These are phyloP conservation scores for Naganishia onofrii DNA, from an alignment of 768 basidiomycete genomes.

Conservation along the genomic window DNA sequence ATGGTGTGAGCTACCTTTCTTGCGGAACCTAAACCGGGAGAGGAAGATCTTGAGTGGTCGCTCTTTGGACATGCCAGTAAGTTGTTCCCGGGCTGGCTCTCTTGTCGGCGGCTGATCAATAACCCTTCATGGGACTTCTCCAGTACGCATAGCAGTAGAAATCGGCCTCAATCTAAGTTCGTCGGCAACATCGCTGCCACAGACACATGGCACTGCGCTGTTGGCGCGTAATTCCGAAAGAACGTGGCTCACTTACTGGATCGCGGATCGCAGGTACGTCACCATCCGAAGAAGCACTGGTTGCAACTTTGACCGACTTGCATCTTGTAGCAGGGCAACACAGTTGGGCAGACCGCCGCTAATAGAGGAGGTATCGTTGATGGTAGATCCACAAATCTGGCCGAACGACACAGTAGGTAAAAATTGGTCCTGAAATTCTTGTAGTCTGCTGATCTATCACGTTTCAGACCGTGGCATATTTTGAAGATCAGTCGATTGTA, in stretches of 20 bases:
- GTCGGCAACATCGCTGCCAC: neutral
- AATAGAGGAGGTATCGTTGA: conserved; percentile 5
- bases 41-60: conserved; percentile 28
- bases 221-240: conserved; percentile 22
- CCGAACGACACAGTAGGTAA: neutral
- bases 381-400: conserved; percentile 6
- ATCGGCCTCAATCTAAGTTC: conserved; percentile 19
- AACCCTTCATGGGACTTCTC: neutral
- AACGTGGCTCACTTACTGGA: conserved; percentile 28
- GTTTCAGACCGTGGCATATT: neutral
- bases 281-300: neutral
- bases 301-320: neutral
- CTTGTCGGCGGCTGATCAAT: too few species aligned
- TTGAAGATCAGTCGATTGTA: conserved; percentile 27
- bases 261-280: conserved; percentile 26
- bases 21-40: conserved; percentile 23
- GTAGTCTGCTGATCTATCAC: neutral
- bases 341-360: conserved; percentile 27
- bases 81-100: neutral
- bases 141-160: conserved; percentile 27
- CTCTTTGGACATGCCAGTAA: conserved; percentile 30
- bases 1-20: conserved; percentile 27
- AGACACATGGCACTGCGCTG: neutral
- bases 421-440: neutral
- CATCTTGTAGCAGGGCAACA: conserved; percentile 18